Conservation (phyloP, 2,329 filamentous ascomycete species). For the Alternaria ventricosa region DNA sequence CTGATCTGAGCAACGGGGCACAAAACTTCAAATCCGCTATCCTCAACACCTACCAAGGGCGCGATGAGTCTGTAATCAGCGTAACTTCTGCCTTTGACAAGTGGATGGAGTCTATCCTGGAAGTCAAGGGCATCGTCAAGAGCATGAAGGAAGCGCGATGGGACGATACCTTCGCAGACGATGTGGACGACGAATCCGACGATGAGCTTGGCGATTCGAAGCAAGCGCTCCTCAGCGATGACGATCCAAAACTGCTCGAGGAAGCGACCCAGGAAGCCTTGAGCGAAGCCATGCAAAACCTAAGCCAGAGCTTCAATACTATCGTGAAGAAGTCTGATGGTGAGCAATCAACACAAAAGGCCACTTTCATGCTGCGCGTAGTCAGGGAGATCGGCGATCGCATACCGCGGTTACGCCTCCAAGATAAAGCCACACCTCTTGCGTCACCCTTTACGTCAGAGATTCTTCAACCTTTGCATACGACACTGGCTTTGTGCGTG, state of each 20-base stretch:
- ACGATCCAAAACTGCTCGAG: conserved; percentile 71
- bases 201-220: conserved; percentile 73
- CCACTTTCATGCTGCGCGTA: conserved; percentile 71
- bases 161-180: conserved; percentile 77
- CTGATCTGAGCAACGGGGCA: conserved; percentile 71
- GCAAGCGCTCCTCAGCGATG: conserved; percentile 71
- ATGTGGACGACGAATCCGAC: conserved; percentile 72
- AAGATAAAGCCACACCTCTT: conserved; percentile 36
- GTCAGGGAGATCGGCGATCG: conserved; percentile 75
- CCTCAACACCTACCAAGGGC: conserved; percentile 73
- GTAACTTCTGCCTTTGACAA: conserved; percentile 69
- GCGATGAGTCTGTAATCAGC: conserved; percentile 69
- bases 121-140: conserved; percentile 68
- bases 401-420: conserved; percentile 39
- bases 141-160: conserved; percentile 72
- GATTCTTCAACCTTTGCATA: conserved; percentile 70
- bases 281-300: conserved; percentile 61
- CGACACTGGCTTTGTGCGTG: conserved; percentile 63
- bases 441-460: conserved; percentile 49
- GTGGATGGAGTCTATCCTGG: conserved; percentile 78
- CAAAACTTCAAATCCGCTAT: conserved; percentile 72
- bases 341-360: conserved; percentile 51
- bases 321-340: conserved; percentile 55
- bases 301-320: conserved; percentile 63
- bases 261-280: conserved; percentile 65